These are phyloP conservation scores for Botrytis sinoallii DNA, from an alignment of 2,329 filamentous ascomycete species.

Conservation along the genomic window DNA sequence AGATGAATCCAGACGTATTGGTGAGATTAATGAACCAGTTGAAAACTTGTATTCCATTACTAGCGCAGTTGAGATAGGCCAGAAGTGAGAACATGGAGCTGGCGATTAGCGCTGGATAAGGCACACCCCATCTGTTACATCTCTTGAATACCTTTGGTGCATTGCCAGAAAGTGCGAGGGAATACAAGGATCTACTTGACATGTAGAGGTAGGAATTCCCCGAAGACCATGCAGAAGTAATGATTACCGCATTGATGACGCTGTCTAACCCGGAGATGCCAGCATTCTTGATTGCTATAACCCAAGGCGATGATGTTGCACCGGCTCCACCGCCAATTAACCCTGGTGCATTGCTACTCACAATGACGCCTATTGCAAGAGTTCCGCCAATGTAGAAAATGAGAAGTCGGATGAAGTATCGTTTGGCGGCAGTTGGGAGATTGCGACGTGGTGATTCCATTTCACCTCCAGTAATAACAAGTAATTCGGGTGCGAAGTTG, in stretches of 20 bases:
- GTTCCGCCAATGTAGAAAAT: not conserved
- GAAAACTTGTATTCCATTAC: not conserved
- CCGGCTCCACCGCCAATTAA: not conserved
- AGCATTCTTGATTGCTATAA: not conserved
- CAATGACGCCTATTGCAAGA: not conserved
- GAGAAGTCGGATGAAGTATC: not conserved
- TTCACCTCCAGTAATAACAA: not conserved
- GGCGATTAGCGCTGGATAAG: not conserved
- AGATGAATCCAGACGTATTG: not conserved
- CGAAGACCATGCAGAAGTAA: not conserved
- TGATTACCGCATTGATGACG: not conserved
- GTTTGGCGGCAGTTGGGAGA: not conserved
- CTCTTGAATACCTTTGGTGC: not conserved
- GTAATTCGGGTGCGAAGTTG: not conserved
- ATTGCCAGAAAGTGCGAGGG: not conserved
- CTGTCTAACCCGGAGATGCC: not conserved
- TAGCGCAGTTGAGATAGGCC: not conserved
- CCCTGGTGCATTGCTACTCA: not conserved
- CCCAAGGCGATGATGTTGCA: not conserved
- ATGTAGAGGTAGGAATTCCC: not conserved
- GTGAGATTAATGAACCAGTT: constrained; percentile 1
- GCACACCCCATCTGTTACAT: not conserved
- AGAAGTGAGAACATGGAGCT: not conserved
- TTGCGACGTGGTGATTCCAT: not conserved
- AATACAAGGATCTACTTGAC: not conserved